phyloP scores from a whole-genome alignment of 345 rosid species.

The Linum usitatissimum region DNA sequence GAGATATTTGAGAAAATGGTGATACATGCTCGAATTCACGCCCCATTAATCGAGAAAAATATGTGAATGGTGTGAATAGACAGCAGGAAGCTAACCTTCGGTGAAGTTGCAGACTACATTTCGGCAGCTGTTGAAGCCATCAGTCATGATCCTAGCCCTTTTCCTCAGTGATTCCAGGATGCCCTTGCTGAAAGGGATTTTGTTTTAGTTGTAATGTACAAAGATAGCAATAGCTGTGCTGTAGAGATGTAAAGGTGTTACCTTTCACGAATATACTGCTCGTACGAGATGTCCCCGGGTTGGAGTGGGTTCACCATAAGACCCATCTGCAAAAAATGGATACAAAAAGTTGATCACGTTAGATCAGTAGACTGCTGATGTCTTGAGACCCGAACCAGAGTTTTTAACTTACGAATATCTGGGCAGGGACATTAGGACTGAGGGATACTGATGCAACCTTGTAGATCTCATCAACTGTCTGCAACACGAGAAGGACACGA shows the following conservation, averaged over 20 bases:
- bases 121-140: conserved; percentile 96
- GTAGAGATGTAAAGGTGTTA: conserved; percentile 12
- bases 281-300: conserved; percentile 91
- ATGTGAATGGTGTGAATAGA: too few relatives aligned
- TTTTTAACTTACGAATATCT: conserved; percentile 70
- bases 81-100: conserved; percentile 78
- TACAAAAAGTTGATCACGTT: not conserved
- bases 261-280: conserved; percentile 77
- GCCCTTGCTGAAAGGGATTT: conserved; percentile 47
- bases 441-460: conserved; percentile 85
- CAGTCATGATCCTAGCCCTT: conserved; percentile 93
- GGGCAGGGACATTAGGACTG: conserved; percentile 96
- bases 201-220: not conserved
- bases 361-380: not conserved
- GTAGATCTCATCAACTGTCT: conserved; percentile 95
- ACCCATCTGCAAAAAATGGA: conserved; percentile 61
- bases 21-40: too few relatives aligned
- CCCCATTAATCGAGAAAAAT: not conserved
- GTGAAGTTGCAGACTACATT: conserved; percentile 95
- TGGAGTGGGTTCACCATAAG: conserved; percentile 88
- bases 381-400: not conserved
- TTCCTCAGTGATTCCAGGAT: conserved; percentile 81
- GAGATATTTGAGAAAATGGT: too few relatives aligned
- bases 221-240: not conserved
- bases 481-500: conserved; percentile 19